These are phyloP conservation scores for Phaffia rhodozyma DNA, from an alignment of 1,284 basidiomycete species.

Conservation along the genomic window DNA sequence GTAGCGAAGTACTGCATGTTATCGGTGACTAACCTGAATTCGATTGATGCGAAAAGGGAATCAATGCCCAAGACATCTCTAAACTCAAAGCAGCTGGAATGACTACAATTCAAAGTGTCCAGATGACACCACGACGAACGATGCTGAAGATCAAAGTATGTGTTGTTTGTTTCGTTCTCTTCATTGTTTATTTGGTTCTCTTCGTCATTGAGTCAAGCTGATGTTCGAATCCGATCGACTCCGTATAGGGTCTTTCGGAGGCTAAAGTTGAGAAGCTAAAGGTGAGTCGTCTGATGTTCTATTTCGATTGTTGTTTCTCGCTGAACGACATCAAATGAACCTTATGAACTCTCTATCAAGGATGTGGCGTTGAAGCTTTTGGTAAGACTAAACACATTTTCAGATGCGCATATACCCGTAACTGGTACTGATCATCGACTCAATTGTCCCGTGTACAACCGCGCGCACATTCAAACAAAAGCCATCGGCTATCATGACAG, in stretches of 20 bases:
- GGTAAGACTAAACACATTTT: slow-evolving; percentile 35
- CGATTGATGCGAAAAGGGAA: slow-evolving; percentile 47
- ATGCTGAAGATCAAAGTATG: slow-evolving; percentile 79
- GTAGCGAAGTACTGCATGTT: neutral
- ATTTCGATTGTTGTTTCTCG: no score
- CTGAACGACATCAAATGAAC: no score
- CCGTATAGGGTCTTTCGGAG: slow-evolving; percentile 62
- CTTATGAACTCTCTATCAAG: no score
- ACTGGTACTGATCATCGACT: neutral
- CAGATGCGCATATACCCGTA: slow-evolving; percentile 13
- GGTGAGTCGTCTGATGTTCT: slow-evolving; percentile 34
- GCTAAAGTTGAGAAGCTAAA: slow-evolving; percentile 95
- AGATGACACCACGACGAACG: slow-evolving; percentile 48
- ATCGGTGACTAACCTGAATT: neutral
- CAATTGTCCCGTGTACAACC: neutral
- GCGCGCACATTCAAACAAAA: slow-evolving; percentile 28
- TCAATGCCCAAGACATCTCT: slow-evolving; percentile 83
- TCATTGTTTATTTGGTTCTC: slow-evolving; percentile 17
- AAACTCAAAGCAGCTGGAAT: slow-evolving; percentile 63
- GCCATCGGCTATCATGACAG: slow-evolving; percentile 79
- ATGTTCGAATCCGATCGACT: slow-evolving; percentile 2
- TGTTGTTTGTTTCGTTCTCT: neutral
- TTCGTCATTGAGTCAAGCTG: neutral
- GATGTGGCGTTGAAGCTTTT: slow-evolving; percentile 57
- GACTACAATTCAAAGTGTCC: slow-evolving; percentile 40